Evolutionary conservation across 1,284 basidiomycete species (phyloP), one percentile per base, ranked within the genome.

Genomic region (Irpex lacteus): DNA sequence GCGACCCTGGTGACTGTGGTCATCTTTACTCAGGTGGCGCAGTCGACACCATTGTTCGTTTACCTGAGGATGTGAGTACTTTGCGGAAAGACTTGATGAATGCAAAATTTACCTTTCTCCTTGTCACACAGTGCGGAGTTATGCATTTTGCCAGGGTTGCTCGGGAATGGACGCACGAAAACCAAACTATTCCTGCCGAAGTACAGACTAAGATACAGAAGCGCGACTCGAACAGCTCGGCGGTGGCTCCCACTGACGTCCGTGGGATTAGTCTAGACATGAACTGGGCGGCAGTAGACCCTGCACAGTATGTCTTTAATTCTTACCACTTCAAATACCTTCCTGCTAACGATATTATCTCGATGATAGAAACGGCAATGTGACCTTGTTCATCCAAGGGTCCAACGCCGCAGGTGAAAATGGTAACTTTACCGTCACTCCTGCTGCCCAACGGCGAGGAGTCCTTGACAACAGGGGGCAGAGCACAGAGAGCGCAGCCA

Each of bases 101-200:
- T 57, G 18, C 21, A 53, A 5, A 21, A 36, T 4, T 36, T 36
- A 36, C 19, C 36, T 9, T 54, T 5, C 18, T 50, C 34, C 9
- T 54, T 9, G 57, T 53, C 36, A 36, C 49, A 36, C 15, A 85
- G 84, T 86, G 84, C 64, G 82, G 81, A 13, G 68, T 70, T 55
- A 78, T 74, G 62, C 79, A 84, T 0, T 86, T 86, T 68, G 84
- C 83, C 0, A 76, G 82, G 7, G 77, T 87, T n/a, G 78, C 81
- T 0, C 73, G 72, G 5, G 73, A 79, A 3, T 80, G 75, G 75
- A 70, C 77, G 9, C 72, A 80, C 5, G 68, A 74, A 34, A 67
- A 77, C 67, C 84, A 85, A 68, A 75, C 77, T 3, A 71, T 85
- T 19, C 82, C 83, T 0, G 59, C 67, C 0, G 59, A 60, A 47